Base-by-base conservation (phyloP, 768 basidiomycete genomes). In the Collybia sordida region DNA sequence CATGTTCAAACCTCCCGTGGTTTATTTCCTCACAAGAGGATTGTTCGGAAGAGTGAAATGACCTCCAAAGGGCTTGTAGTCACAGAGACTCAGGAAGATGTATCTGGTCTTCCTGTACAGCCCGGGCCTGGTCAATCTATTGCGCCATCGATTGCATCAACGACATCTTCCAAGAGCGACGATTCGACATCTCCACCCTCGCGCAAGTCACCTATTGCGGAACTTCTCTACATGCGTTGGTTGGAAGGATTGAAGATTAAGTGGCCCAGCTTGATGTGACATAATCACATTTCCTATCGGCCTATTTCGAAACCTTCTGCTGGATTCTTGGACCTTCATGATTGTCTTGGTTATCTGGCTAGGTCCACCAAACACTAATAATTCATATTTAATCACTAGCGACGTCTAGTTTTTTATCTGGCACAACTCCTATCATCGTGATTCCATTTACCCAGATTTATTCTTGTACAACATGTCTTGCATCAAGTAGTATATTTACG, bases 151-250 rank as follows among this genome's bases (percentile, higher is more conserved):
- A 50, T 54, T 9, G 37, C 62, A 4, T 54, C 64, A 6, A 49
- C 61, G 15, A 23, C 57, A 4, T 50, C 59, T 27, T 38, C 50
- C 19, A 72, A 71, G 59, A 57, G 55, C 37, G 71, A 72, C 19
- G 78, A 82, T 24, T 38, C 61, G 2, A 58, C 65, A 4, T 24
- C 57, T 24, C 61, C 74, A 25, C 74, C 78, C 11, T 65, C 74
- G 47, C 79, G 82, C 54, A 88, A 86, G 65, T 94, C 92, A 48
- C 93, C 95, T 5, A 93, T 98, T 23, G 90, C 93, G 18, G 96
- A 98, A 65, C 78, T 98, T 55, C 73, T 98, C n/a, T 98, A 98
- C 66, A 86, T 95, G 80, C 84, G 96, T 42, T 98, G 96, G 95
- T 73, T 98, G 21, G 91, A 97, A 62, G 94, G 94, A 3, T 70